Evolutionary conservation across 139 green algal species (phyloP).

Genomic region (Desmodesmus armatus): DNA sequence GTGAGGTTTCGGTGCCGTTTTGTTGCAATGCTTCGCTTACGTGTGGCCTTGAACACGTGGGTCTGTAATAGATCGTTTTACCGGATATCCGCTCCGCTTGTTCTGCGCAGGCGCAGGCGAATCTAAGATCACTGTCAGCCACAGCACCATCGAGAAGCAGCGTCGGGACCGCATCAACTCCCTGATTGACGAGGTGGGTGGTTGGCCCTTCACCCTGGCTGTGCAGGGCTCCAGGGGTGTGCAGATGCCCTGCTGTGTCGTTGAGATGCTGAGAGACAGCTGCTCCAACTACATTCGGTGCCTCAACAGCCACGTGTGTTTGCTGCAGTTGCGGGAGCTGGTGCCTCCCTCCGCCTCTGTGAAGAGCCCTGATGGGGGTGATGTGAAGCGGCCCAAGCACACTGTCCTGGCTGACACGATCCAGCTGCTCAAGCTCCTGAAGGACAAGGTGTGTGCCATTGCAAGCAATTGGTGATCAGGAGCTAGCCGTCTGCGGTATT

Average conservation of each 20-base stretch:
- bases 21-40: too few relatives aligned
- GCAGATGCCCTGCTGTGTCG: too few relatives aligned
- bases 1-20: too few relatives aligned
- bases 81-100: too few relatives aligned
- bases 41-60: too few relatives aligned
- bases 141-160: slow-evolving; percentile 87
- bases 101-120: too few relatives aligned
- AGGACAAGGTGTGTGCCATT: slow-evolving; percentile 36
- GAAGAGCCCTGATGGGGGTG: slow-evolving; percentile 16
- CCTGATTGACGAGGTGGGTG: slow-evolving; percentile 76
- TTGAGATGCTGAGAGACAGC: too few relatives aligned
- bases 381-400: slow-evolving; percentile 71
- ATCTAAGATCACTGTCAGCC: slow-evolving; percentile 59
- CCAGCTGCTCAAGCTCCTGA: slow-evolving; percentile 65
- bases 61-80: too few relatives aligned
- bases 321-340: slow-evolving; percentile 54
- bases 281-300: too few relatives aligned
- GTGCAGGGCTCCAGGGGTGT: not conserved
- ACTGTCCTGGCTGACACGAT: slow-evolving; percentile 82
- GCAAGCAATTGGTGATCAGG: not conserved
- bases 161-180: slow-evolving; percentile 83
- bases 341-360: slow-evolving; percentile 45
- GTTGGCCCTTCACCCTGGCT: not conserved
- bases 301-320: too few relatives aligned
- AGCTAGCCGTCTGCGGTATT: not conserved